Evolutionary conservation across 2,329 filamentous ascomycete species (phyloP), one percentile per base, ranked within the genome.

Genomic region (Chrysoporthe austroafricana): DNA sequence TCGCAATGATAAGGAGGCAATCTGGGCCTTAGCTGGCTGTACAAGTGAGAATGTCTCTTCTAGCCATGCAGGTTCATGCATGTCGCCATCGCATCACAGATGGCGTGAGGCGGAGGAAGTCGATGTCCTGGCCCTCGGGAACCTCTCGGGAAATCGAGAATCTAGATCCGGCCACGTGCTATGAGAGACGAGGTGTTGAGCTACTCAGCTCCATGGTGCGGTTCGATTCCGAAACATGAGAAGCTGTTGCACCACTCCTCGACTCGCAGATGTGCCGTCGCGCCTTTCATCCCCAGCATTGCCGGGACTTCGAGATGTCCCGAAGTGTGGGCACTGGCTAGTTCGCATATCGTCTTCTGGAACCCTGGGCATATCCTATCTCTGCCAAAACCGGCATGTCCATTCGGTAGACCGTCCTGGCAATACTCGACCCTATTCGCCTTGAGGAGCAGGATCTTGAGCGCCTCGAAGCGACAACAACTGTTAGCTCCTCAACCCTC

Each of bases 71-170:
- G 54, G 54, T 21, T 54, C 21, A 54, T 61, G 43, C 59, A 61
- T 61, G 59, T 61, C 59, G 59, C 59, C 59, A 61, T 61, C 43
- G 21, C 43, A 61, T 34, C 42, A 14, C 43, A 26, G 39, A 61
- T 61, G 59, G 59, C 59, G 59, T n/a, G 43, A 34, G 59, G 9
- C 8, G 14, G 26, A 48, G n/a, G 21, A 13, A 2, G 34, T 26
- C 14, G 16, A 13, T 5, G 48, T 11, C 26, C 26, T 32, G 50
- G 13, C 6, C 5, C 32, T 32, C 11, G 2, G 14, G 6, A 3
- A 14, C 3, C 5, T 32, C 11, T 1, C 16, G 32, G 13, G n/a
- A 34, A 13, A 3, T 14, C 18, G 18, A 34, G 8, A 48, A n/a
- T 39, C 36, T 39, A 9, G 36, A 39, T 9, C 9, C 36, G 5